A percentile compares a stretch with the other conserved stretches of the same genome.
phyloP scores from a whole-genome alignment of 2,329 filamentous ascomycete species.

The Cladosporium oxysporum region DNA sequence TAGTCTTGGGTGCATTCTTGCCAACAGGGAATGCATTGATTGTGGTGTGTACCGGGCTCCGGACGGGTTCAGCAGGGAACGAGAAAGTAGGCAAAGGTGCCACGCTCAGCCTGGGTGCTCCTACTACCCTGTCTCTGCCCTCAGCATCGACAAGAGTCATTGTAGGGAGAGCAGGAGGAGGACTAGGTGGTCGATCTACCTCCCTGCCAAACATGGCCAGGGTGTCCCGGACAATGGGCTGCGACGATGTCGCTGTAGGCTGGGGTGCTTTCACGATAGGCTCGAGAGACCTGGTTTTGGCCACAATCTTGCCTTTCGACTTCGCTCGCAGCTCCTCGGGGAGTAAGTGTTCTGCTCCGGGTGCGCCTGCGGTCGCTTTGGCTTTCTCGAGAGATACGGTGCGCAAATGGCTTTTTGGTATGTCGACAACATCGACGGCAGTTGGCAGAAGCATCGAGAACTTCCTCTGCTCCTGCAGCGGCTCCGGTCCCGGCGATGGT shows the following conservation, averaged over 20 bases:
- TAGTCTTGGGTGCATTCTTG: conserved; percentile 17
- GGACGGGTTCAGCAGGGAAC: neutral
- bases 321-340: conserved; percentile 36
- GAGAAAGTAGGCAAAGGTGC: conserved; percentile 14
- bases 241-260: neutral
- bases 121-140: conserved; percentile 14
- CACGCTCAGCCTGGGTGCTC: conserved; percentile 11
- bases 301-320: conserved; percentile 21
- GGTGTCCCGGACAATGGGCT: conserved; percentile 6
- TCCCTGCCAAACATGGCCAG: conserved; percentile 17
- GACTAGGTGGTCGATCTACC: neutral
- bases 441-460: conserved; percentile 25
- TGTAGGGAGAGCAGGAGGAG: conserved; percentile 1
- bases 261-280: conserved; percentile 19
- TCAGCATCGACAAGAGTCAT: conserved; percentile 20
- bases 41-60: neutral
- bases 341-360: conserved; percentile 33
- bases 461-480: neutral
- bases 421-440: conserved; percentile 16
- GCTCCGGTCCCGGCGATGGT: conserved; percentile 20
- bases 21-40: conserved; percentile 21
- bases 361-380: conserved; percentile 29
- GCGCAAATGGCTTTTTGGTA: conserved; percentile 23
- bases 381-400: conserved; percentile 35
- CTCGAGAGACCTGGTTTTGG: conserved; percentile 25